Conservation (phyloP, 106 monocot species). For the Agapanthus africanus region DNA sequence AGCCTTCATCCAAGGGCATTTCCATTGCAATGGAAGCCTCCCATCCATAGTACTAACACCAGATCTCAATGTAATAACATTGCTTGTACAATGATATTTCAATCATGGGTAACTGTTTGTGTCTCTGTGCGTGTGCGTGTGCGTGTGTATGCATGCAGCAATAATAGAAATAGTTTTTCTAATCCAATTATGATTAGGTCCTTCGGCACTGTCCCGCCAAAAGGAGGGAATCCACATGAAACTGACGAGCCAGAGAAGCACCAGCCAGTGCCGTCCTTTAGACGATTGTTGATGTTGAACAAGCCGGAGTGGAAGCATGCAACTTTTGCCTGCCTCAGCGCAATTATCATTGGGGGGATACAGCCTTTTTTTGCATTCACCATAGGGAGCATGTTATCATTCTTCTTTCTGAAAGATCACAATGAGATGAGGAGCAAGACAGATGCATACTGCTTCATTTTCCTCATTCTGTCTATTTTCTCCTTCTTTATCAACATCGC, state of each 20-base stretch:
- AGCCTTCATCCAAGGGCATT: too few relatives aligned
- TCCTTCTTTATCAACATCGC: constrained; percentile 19
- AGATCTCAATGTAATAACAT: too few relatives aligned
- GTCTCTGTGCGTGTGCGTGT: too few relatives aligned
- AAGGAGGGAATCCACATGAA: background rate
- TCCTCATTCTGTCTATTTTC: constrained; percentile 8
- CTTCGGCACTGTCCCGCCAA: too few relatives aligned
- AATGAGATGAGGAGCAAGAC: constrained; percentile 34
- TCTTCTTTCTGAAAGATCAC: constrained; percentile 24
- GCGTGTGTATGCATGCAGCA: too few relatives aligned
- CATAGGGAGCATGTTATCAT: constrained; percentile 30
- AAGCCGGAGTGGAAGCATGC: constrained; percentile 49
- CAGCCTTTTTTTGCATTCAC: constrained; percentile 35
- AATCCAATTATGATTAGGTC: too few relatives aligned
- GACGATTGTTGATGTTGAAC: constrained; percentile 41
- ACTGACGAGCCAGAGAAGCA: background rate
- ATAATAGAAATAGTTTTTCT: too few relatives aligned
- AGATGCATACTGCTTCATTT: constrained; percentile 20
- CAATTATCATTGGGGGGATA: constrained; percentile 34
- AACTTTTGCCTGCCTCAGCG: constrained; percentile 20
- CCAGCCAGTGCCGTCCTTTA: constrained; percentile 38
- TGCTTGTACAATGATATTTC: too few relatives aligned
- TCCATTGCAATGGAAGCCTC: too few relatives aligned
- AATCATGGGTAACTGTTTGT: too few relatives aligned
- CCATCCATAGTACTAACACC: too few relatives aligned